Conservation (phyloP, 2,329 filamentous ascomycete genomes). For the Ophiostoma sp. region DNA sequence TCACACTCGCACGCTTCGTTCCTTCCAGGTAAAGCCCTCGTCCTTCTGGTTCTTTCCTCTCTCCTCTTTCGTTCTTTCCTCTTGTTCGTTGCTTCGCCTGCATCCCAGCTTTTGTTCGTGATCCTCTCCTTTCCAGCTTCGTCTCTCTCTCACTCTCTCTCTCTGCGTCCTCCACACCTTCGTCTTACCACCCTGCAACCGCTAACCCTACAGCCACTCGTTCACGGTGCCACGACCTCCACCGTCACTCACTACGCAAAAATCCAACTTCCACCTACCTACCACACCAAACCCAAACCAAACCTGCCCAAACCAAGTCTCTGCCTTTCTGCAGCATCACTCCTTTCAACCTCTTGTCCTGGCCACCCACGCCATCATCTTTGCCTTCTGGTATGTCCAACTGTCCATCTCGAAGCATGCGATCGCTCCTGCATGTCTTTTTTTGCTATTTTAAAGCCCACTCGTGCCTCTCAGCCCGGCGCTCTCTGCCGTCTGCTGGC, state of each 20-base stretch:
- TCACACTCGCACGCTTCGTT: neutral
- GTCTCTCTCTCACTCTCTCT: neutral
- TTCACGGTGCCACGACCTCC: neutral
- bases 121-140: neutral
- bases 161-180: neutral
- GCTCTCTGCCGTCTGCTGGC: conserved; percentile 12
- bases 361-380: conserved; percentile 19
- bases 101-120: conserved; percentile 7
- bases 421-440: conserved; percentile 22
- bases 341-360: conserved; percentile 12
- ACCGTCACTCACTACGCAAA: conserved; percentile 8
- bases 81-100: neutral
- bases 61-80: neutral
- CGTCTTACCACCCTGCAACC: neutral
- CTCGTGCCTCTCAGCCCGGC: conserved; percentile 1
- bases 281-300: neutral
- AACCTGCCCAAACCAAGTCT: neutral
- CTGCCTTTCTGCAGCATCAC: neutral
- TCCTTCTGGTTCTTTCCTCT: conserved; percentile 1
- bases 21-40: conserved; percentile 3
- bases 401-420: conserved; percentile 20
- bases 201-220: neutral
- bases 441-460: conserved; percentile 17
- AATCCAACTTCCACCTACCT: neutral
- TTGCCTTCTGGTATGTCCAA: conserved; percentile 25